A percentile compares a stretch with the other conserved stretches of the same genome.
phyloP scores from a whole-genome alignment of 73 alveolate species.

The Tetrahymena elliotti region DNA sequence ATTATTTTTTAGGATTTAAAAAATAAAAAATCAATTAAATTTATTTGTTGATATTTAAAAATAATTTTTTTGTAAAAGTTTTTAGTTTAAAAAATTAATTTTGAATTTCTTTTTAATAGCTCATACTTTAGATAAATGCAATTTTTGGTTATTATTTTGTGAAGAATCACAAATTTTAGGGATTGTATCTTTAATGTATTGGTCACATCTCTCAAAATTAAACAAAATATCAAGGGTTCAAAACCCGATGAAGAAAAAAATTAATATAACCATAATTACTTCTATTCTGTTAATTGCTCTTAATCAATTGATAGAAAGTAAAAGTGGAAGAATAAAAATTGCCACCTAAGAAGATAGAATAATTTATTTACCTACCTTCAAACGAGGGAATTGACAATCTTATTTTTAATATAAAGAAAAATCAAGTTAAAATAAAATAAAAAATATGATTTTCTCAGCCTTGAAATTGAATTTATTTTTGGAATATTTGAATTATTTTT shows the following conservation, averaged over 20 bases:
- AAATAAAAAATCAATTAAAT: no score
- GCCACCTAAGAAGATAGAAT: conserved; percentile 1
- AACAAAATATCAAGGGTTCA: background rate
- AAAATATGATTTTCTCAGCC: no score
- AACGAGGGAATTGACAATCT: background rate
- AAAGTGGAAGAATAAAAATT: background rate
- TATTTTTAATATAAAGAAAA: background rate
- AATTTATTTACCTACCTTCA: background rate
- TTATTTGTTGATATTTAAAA: no score
- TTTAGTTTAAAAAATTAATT: no score
- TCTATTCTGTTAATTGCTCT: background rate
- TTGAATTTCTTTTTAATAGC: no score
- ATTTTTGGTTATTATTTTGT: background rate
- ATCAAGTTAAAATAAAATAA: background rate
- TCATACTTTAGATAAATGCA: no score
- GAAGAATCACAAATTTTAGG: background rate
- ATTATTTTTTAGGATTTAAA: no score
- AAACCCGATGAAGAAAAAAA: background rate
- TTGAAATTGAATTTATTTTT: no score
- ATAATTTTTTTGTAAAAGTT: no score
- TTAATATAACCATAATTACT: background rate
- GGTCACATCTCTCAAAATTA: background rate
- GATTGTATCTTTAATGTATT: background rate
- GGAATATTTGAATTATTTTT: no score
- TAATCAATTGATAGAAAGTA: background rate